These are phyloP conservation scores for Myxozyma neotropica DNA, from an alignment of 805 yeast genomes.

Conservation along the genomic window DNA sequence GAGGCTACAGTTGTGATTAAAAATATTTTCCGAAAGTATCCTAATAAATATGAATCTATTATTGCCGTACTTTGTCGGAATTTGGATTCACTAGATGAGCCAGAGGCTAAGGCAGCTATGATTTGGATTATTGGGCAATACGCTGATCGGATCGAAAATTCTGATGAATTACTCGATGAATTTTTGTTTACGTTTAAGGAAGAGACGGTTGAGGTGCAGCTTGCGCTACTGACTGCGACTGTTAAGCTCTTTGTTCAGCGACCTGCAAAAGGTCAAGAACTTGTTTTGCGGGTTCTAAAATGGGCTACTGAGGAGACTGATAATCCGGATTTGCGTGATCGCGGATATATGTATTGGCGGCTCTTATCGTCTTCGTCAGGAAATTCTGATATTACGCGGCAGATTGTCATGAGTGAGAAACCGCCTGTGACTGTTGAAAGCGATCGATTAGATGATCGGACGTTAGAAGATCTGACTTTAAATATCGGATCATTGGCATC, in stretches of 20 bases:
- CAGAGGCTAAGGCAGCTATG: conserved; percentile 75
- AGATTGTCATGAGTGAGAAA: conserved; percentile 59
- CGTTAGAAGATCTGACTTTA: conserved; percentile 79
- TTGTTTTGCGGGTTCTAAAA: conserved; percentile 62
- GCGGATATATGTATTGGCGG: conserved; percentile 87
- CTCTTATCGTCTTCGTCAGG: conserved; percentile 57
- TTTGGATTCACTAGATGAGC: conserved; percentile 62
- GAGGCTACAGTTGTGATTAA: conserved; percentile 77
- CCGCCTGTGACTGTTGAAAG: conserved; percentile 69
- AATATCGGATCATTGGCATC: conserved; percentile 82
- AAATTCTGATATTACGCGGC: conserved; percentile 48
- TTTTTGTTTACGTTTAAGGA: conserved; percentile 54
- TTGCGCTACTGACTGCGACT: conserved; percentile 70
- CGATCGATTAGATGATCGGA: conserved; percentile 67
- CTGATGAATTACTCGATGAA: conserved; percentile 48
- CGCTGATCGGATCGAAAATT: conserved; percentile 51
- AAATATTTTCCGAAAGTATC: conserved; percentile 76
- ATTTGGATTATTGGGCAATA: conserved; percentile 85
- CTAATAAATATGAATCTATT: conserved; percentile 55
- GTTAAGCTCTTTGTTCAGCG: conserved; percentile 65
- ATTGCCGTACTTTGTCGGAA: conserved; percentile 49
- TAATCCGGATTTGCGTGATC: conserved; percentile 83
- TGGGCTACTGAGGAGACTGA: conserved; percentile 72
- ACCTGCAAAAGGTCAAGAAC: conserved; percentile 57
- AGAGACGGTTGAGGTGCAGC: conserved; percentile 74